These are phyloP conservation scores for Pythium pyrilobum DNA, from an alignment of 352 stramenopile species.

Conservation along the genomic window DNA sequence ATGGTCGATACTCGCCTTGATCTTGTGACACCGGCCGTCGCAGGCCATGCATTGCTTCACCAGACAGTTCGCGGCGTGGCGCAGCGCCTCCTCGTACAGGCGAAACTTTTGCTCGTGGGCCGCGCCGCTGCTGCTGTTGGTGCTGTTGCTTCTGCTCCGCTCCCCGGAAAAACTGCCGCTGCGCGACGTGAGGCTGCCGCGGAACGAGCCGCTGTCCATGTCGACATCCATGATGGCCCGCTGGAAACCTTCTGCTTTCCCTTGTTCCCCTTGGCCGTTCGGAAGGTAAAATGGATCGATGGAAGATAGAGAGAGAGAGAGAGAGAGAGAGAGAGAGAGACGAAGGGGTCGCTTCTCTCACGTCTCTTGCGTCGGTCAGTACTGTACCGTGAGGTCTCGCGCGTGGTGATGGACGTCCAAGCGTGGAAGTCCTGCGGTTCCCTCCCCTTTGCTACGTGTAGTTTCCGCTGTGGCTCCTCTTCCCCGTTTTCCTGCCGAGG, in stretches of 20 bases:
- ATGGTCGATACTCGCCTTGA: slow-evolving; percentile 86
- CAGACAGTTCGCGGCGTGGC: slow-evolving; percentile 59
- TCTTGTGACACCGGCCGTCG: slow-evolving; percentile 77
- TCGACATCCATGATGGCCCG: slow-evolving; percentile 22
- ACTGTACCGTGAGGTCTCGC: too few species aligned
- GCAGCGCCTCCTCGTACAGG: slow-evolving; percentile 79
- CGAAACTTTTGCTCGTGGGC: slow-evolving; percentile 80
- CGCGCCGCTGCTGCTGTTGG: background rate
- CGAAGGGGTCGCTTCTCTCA: too few species aligned
- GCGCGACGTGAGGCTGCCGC: slow-evolving; percentile 3
- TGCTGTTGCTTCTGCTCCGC: background rate
- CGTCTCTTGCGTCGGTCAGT: too few species aligned
- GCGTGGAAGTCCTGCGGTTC: too few species aligned
- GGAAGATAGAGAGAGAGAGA: too few species aligned
- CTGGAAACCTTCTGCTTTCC: background rate
- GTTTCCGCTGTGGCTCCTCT: slow-evolving; percentile 8
- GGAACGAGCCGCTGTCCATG: slow-evolving; percentile 15
- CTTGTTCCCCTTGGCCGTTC: too few species aligned
- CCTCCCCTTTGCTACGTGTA: too few species aligned
- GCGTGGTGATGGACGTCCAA: too few species aligned
- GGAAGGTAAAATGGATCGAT: too few species aligned
- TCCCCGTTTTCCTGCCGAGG: slow-evolving; percentile 16
- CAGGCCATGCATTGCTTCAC: slow-evolving; percentile 52
- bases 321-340: too few species aligned
- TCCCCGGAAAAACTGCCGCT: slow-evolving; percentile 6